phyloP scores from a whole-genome alignment of 176 grass and related monocot species.

The Tillandsia fasciculata region DNA sequence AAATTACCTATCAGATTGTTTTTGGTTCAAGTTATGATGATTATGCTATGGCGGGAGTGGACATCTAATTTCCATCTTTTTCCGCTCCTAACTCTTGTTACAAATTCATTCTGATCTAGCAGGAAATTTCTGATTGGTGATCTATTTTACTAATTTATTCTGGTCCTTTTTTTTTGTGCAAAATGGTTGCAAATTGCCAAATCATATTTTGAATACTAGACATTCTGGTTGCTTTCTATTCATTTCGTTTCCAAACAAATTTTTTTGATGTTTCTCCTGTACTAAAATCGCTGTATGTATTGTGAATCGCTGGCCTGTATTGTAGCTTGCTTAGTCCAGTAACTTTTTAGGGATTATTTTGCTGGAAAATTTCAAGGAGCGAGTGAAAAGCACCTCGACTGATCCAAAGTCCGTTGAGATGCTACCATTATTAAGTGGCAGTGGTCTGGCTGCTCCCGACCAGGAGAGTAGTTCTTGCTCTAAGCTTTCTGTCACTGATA shows the following conservation, averaged over 20 bases:
- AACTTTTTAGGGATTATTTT: constrained; percentile 43
- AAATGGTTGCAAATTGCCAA: neutral
- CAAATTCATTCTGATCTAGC: no score
- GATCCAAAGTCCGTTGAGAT: constrained; percentile 28
- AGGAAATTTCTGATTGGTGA: no score
- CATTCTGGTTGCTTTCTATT: neutral
- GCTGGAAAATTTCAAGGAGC: constrained; percentile 39
- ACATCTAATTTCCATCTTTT: no score
- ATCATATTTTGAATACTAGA: neutral
- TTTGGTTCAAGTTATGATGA: no score
- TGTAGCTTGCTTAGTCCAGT: neutral
- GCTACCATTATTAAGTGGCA: constrained; percentile 24
- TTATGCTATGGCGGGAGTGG: no score
- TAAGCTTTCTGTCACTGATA: neutral
- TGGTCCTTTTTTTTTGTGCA: no score
- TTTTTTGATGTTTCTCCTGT: neutral
- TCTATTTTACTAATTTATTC: no score
- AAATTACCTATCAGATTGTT: no score
- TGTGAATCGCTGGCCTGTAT: constrained; percentile 5
- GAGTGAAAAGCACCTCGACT: constrained; percentile 9
- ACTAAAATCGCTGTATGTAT: neutral
- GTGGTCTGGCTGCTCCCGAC: neutral
- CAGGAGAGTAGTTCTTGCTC: neutral
- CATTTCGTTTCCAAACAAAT: neutral
- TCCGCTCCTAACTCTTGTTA: no score